Evolutionary conservation across 164 flowering plant species (phyloP), one percentile per base, ranked within the genome.

Genomic region (Nelumbo lutea): DNA sequence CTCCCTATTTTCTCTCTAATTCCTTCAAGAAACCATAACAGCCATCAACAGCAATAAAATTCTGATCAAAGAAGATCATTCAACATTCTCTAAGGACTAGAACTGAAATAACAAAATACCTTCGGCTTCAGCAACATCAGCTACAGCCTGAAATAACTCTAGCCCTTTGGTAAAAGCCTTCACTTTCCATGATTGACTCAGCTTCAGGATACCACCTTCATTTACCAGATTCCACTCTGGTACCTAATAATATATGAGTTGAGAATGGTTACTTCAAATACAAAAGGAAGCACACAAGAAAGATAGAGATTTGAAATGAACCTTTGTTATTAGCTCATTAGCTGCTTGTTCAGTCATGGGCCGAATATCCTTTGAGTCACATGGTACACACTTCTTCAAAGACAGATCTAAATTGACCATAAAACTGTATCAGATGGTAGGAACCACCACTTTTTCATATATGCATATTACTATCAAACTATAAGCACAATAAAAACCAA

Each of bases 101-200:
- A 2, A 64, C 9, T 43, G 38, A 7, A 4, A 45, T 8, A 66
- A 43, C 47, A 15, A 43, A 53, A 55, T 79, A 91, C 97, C 96
- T 89, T 95, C 99, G 47, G 89, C 86, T 83, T 95, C 99, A 42
- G 99, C 99, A 73, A 95, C 82, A 70, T 85, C 83, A 70, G 93
- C 97, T 39, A 95, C 87, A 59, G 76, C 76, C 75, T 88, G 81
- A 74, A 95, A 90, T 6, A 95, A 78, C 42, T 90, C 94, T 77
- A 95, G 67, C 40, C 99, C 99, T 83, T 89, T 95, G 7, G 79
- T 76, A 72, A 95, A 95, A 76, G 84, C 87, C 80, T 89, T 95
- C 46, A 84, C 94, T 82, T 82, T 95, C 99, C 92, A 92, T 63
- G 88, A 84, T 42, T 81, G 72, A 10, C 77, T 86, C 64, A 95